Conservation (phyloP, 2,329 filamentous ascomycete species). For the Atkinsonella texensis region DNA sequence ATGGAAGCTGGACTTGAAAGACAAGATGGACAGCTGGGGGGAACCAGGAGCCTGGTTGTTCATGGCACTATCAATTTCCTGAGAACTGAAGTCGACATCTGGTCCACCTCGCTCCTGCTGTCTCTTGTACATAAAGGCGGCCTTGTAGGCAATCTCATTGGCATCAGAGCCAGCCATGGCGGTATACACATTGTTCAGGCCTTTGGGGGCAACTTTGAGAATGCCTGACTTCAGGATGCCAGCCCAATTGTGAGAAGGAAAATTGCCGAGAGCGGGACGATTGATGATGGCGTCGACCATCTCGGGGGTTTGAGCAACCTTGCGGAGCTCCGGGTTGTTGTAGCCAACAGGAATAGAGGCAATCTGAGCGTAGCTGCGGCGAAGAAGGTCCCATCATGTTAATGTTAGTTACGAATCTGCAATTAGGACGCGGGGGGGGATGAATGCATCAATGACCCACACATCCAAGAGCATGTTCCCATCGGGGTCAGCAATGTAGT, state of each 20-base stretch:
- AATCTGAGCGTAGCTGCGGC: constrained; percentile 67
- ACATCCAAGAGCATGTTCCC: constrained; percentile 64
- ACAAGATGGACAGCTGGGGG: constrained; percentile 69
- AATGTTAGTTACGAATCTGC: too few species aligned
- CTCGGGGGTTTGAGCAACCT: constrained; percentile 60
- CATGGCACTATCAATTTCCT: constrained; percentile 68
- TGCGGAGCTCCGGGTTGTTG: constrained; percentile 69
- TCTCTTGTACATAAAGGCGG: constrained; percentile 85
- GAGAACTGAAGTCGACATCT: constrained; percentile 64
- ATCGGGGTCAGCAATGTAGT: constrained; percentile 67
- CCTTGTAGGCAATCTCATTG: constrained; percentile 92
- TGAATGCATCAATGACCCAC: constrained; percentile 25
- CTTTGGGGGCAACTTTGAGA: constrained; percentile 71
- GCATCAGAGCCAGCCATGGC: constrained; percentile 82
- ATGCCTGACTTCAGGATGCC: constrained; percentile 68
- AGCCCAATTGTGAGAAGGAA: constrained; percentile 77
- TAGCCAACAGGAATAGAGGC: constrained; percentile 87
- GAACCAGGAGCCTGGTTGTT: constrained; percentile 67
- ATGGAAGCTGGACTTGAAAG: constrained; percentile 82
- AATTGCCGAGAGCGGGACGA: constrained; percentile 81
- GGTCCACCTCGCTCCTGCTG: constrained; percentile 70
- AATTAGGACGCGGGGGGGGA: too few species aligned
- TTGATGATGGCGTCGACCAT: constrained; percentile 78
- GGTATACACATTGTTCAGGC: constrained; percentile 81
- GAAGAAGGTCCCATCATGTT: too few species aligned